A percentile compares a stretch with the other conserved stretches of the same genome.
Conservation (phyloP, 2,329 filamentous ascomycete species). For the Byssochlamys sp. region DNA sequence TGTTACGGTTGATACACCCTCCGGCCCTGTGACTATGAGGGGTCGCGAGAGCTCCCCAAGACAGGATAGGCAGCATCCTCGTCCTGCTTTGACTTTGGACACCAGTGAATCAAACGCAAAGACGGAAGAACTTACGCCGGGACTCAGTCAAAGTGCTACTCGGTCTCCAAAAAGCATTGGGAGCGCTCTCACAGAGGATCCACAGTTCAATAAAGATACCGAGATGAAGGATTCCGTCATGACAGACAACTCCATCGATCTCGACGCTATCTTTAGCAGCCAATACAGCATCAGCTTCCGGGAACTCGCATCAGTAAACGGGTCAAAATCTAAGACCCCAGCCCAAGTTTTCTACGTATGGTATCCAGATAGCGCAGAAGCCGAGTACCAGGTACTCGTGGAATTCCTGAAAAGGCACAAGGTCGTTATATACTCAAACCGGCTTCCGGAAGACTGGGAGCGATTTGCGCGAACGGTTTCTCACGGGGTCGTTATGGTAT, state of each 20-base stretch:
- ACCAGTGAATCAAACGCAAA: neutral
- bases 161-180: neutral
- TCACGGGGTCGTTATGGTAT: conserved; percentile 26
- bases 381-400: conserved; percentile 18
- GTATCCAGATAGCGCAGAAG: conserved; percentile 17
- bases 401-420: conserved; percentile 17
- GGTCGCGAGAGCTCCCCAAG: neutral
- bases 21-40: neutral
- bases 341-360: conserved; percentile 26
- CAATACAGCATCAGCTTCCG: conserved; percentile 19
- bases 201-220: neutral
- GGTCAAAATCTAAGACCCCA: conserved; percentile 5
- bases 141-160: neutral
- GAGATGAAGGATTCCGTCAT: conserved; percentile 4
- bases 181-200: neutral
- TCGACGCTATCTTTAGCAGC: conserved; percentile 8
- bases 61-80: neutral
- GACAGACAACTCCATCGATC: conserved; percentile 4
- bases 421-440: conserved; percentile 21
- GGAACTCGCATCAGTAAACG: conserved; percentile 15
- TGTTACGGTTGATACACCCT: neutral
- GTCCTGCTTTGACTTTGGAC: neutral
- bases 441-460: conserved; percentile 24
- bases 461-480: conserved; percentile 20
- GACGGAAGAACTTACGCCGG: neutral